Evolutionary conservation across 805 yeast species (phyloP), one percentile per base, ranked within the genome.

Genomic region (Wickerhamomyces xylosicus): DNA sequence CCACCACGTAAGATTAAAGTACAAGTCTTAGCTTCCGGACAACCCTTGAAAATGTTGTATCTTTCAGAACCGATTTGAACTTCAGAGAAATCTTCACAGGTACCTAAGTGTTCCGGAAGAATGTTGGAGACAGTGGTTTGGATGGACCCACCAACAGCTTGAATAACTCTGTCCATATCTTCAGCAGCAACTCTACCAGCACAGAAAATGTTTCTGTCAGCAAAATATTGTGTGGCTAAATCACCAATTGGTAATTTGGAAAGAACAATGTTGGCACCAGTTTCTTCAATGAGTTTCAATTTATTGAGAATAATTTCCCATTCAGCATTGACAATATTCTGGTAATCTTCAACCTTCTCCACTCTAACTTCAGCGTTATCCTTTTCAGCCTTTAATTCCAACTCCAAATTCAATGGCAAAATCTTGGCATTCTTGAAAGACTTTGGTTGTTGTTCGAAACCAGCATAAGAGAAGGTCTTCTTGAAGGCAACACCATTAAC

Each of bases 281-380:
- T 72, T 19, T 69, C 71, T 50, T 77, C 80, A 47, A 92, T 82
- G 38, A 85, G 80, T 54, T 85, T 82, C 49, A 92, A 72, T 64
- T 92, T 92, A 56, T 81, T 74, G 53, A 84, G 71, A 48, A 92
- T 92, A 48, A 92, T 83, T 59, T 85, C 77, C 97, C 98, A 92
- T 63, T 92, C 98, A n/a, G 98, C 98, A 62, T 92, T 97, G 16
- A 92, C 98, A 41, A 92, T 82, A 27, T 81, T 86, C 67, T 92
- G 98, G 63, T 92, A 92, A 53, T 90, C 97, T 42, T 76, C 73
- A 40, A 92, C 97, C 59, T 87, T 82, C 53, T 85, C 94, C 37
- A 92, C 92, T 50, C 98, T 77, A 27, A 92, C 97, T 68, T 92
- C 98, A 9, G 98, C 98, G 58, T 92, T 92, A 61, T 92, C 98